Conservation (phyloP, 768 basidiomycete genomes). For the Tricholoma sp. region DNA sequence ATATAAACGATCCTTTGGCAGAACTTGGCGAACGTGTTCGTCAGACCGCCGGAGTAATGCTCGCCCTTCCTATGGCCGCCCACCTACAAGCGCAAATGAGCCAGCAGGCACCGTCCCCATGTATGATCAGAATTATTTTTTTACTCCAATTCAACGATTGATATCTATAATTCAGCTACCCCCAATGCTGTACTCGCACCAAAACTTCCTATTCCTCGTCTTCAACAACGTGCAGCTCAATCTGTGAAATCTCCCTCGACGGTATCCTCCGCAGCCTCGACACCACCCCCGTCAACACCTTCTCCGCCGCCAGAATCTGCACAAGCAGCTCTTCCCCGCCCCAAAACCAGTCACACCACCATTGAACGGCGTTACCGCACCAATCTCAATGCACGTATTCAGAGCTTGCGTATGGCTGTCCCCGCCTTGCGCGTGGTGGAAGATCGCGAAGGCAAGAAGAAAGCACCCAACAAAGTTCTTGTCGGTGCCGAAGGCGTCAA, state of each 20-base stretch:
- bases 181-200: slow-evolving; percentile 15
- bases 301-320: slow-evolving; percentile 15
- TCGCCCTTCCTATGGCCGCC: slow-evolving; percentile 39
- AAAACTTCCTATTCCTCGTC: slow-evolving; percentile 36
- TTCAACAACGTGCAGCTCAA: slow-evolving; percentile 22
- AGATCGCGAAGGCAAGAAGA: slow-evolving; percentile 48
- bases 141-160: not conserved
- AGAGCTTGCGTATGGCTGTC: slow-evolving; percentile 73
- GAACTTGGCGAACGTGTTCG: slow-evolving; percentile 46
- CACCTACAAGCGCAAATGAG: slow-evolving; percentile 25
- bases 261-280: slow-evolving; percentile 34
- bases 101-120: slow-evolving; percentile 12
- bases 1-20: slow-evolving; percentile 26
- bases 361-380: slow-evolving; percentile 88
- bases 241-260: slow-evolving; percentile 18
- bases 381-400: slow-evolving; percentile 83
- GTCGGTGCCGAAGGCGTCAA: slow-evolving; percentile 29
- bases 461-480: slow-evolving; percentile 39
- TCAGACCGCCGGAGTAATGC: slow-evolving; percentile 52
- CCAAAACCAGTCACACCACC: slow-evolving; percentile 88
- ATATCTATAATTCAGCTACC: not conserved
- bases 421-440: slow-evolving; percentile 81
- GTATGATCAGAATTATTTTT: slow-evolving; percentile 12
- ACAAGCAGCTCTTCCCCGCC: slow-evolving; percentile 17
- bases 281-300: slow-evolving; percentile 37